Percentiles rank a stretch among this genome's conserved stretches.
Evolutionary conservation across 805 yeast genomes (phyloP).

Genomic region (Metschnikowia corniflorae): DNA sequence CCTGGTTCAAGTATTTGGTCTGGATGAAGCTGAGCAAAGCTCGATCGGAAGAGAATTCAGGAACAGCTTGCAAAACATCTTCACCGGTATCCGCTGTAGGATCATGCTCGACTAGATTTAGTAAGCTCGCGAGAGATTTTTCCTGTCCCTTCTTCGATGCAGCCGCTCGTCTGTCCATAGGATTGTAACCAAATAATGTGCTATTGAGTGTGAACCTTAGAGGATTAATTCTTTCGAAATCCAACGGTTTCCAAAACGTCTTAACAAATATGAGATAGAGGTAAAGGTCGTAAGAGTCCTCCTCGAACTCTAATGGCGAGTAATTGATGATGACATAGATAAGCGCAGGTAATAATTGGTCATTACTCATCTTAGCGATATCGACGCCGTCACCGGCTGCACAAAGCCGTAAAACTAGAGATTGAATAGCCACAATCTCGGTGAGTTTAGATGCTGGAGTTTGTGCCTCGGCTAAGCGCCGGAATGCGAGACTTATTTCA

Average conservation of each 20-base stretch:
- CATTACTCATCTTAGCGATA: conserved; percentile 29
- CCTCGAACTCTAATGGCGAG: conserved; percentile 16
- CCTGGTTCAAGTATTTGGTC: conserved; percentile 30
- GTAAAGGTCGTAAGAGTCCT: conserved; percentile 24
- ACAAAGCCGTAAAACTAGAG: conserved; percentile 22
- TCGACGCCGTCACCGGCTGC: conserved; percentile 19
- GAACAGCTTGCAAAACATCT: background rate
- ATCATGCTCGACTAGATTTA: conserved; percentile 23
- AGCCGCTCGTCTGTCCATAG: conserved; percentile 12
- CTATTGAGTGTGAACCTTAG: conserved; percentile 12
- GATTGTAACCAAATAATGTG: conserved; percentile 14
- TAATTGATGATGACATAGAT: conserved; percentile 35
- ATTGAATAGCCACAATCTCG: conserved; percentile 31
- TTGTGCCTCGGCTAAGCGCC: conserved; percentile 17
- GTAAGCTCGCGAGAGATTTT: conserved; percentile 27
- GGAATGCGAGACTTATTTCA: conserved; percentile 18
- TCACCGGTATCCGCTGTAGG: background rate
- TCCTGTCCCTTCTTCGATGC: conserved; percentile 13
- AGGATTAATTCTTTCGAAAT: conserved; percentile 25
- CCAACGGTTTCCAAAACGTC: conserved; percentile 32
- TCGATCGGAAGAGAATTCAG: conserved; percentile 28
- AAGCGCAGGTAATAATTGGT: conserved; percentile 37
- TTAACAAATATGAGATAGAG: conserved; percentile 37
- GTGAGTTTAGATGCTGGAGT: conserved; percentile 35
- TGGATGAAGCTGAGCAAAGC: conserved; percentile 28